Evolutionary conservation across 495 filamentous ascomycete species (phyloP).

Genomic region (Echria macrotheca): DNA sequence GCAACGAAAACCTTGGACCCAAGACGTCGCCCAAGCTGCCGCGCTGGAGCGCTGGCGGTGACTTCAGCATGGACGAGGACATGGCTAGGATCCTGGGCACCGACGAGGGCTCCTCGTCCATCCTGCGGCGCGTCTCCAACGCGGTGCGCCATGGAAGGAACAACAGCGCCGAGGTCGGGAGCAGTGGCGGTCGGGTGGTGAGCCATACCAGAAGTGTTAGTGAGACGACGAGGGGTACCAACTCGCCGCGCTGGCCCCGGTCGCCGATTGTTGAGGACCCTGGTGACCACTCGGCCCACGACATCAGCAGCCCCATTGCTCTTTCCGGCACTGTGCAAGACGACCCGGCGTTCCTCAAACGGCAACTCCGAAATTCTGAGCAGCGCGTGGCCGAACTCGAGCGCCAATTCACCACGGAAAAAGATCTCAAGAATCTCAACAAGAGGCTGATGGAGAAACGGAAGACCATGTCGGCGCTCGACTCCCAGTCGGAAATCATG

Average conservation of each 20-base stretch:
- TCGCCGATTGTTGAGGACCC: conserved; percentile 67
- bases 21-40: conserved; percentile 67
- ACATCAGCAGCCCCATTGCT: conserved; percentile 70
- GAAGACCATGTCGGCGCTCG: conserved; percentile 91
- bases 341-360: conserved; percentile 66
- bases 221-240: conserved; percentile 50
- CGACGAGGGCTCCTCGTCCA: conserved; percentile 64
- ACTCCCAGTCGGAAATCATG: conserved; percentile 92
- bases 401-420: conserved; percentile 58
- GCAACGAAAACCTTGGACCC: conserved; percentile 40
- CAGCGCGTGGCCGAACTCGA: conserved; percentile 81
- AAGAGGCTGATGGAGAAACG: conserved; percentile 87
- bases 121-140: conserved; percentile 84
- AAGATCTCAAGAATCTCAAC: conserved; percentile 77
- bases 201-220: conserved; percentile 51
- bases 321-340: conserved; percentile 53
- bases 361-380: conserved; percentile 73
- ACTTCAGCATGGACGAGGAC: conserved; percentile 88
- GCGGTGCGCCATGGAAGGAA: conserved; percentile 90
- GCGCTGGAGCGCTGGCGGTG: conserved; percentile 66
- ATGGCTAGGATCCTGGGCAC: conserved; percentile 72
- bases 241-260: conserved; percentile 62
- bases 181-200: conserved; percentile 24
- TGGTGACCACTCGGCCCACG: conserved; percentile 41
- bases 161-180: conserved; percentile 60